These are phyloP conservation scores for Penicillium bialowiezense DNA, from an alignment of 495 filamentous ascomycete species.

Conservation along the genomic window DNA sequence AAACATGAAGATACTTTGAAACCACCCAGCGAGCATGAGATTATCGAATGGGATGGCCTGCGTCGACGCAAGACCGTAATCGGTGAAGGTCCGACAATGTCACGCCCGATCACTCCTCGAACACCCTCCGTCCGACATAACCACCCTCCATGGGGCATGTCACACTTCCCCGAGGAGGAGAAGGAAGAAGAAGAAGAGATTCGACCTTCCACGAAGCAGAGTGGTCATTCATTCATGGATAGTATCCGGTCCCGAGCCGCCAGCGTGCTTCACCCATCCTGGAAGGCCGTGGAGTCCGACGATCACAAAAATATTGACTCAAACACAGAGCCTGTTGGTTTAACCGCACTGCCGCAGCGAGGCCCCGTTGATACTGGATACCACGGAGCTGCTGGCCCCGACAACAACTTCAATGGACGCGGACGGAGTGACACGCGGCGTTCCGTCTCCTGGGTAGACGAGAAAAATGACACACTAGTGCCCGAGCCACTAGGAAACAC, in stretches of 20 bases:
- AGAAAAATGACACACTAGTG: constrained; percentile 26
- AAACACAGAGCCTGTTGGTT: background rate
- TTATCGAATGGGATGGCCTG: constrained; percentile 92
- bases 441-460: constrained; percentile 32
- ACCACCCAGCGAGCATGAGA: constrained; percentile 71
- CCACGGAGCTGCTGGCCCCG: constrained; percentile 21
- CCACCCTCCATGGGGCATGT: constrained; percentile 86
- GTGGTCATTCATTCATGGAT: constrained; percentile 48
- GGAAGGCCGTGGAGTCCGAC: constrained; percentile 31
- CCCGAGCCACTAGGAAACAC: constrained; percentile 17
- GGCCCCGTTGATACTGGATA: constrained; percentile 48
- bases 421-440: constrained; percentile 33
- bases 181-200: constrained; percentile 37
- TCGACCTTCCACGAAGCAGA: constrained; percentile 32
- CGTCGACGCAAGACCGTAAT: constrained; percentile 75
- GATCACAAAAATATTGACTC: constrained; percentile 19
- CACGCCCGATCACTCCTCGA: constrained; percentile 26
- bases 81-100: constrained; percentile 44
- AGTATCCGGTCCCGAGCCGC: constrained; percentile 54
- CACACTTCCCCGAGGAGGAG: constrained; percentile 69
- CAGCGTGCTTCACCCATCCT: constrained; percentile 31
- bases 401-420: constrained; percentile 16
- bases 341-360: constrained; percentile 12
- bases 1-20: constrained; percentile 66
- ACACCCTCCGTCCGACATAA: constrained; percentile 46